Evolutionary conservation across 257 asterid species (phyloP), one percentile per base, ranked within the genome.

Genomic region (Perilla frutescens): DNA sequence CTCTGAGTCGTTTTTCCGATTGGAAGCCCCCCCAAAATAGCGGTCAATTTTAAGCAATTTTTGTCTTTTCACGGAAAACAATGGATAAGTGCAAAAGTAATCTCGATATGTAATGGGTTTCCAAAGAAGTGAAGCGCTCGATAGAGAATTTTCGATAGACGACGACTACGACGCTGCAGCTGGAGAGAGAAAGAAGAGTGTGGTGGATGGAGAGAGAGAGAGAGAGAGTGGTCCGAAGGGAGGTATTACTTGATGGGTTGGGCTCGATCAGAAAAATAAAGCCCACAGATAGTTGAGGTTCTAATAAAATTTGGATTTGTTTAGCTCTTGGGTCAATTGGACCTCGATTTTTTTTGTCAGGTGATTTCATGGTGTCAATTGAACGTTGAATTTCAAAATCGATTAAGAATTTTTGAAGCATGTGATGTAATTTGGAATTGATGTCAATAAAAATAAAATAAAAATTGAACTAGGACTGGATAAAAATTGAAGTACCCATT

Each of bases 151-250:
- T 10, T 36, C 41, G 71, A 61, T 50, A 50, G 62, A 68, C 70
- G 57, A 66, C 75, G 70, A 75, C 79, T 50, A 63, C 74, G 72
- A 68, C 75, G 57, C 70, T 64, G 79, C 79, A 66, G 74, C 63
- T 60, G 68, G 79, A 58, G 29, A 48, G 70, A 76, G 75, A 67
- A 26, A 54, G 59, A 47, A 11, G 34, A 29, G 64, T 15, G 62
- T 20, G 63, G 56, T 45, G 75, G 61, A 20, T 20, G 11, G 51
- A 32, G 59, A 12, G 29, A 11, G 37, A 6, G 60, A 26, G 15
- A 10, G 14, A 4, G 5, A 20, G 26, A 20, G 26, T 0, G 26
- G 26, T 20, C 26, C 26, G 26, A 20, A 20, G 63, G 3, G 10
- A 7, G 48, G 74, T 47, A 48, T 39, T 15, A 2, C 50, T 32